Base-by-base conservation (phyloP, 768 basidiomycete species). In the Dentipellis sp. region DNA sequence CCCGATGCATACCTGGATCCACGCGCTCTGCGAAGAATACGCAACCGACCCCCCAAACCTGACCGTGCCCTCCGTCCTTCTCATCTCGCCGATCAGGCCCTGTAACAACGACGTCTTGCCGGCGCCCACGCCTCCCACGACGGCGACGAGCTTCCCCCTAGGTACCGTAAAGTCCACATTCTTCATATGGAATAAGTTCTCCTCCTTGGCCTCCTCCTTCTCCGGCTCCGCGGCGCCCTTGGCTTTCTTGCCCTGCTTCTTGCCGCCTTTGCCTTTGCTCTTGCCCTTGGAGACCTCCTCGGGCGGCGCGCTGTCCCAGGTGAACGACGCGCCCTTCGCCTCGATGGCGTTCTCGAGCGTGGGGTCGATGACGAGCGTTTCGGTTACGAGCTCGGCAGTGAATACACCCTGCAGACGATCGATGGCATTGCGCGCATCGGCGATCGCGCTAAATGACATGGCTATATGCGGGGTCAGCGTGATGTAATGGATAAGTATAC, bases 1-100 rank as follows among this genome's bases (percentile, higher is more conserved):
- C 59, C 16, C 2, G 47, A 3, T 10, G 53, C 54, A 1, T 56
- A 79, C 83, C 69, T 93, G 90, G 56, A 97, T 94, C 92, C 93
- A 97, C 10, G 93, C 86, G 46, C 77, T 84, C 66, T 97, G 94
- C 14, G 86, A 83, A 62, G 89, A 94, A 67, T 94, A 91, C 0
- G 83, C 84, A 10, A 92, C 79, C 10, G 80, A 78, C 0, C 87
- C 90, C 56, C 89, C 86, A 63, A 93, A 89, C 35, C 72, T 75
- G 39, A 90, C 79, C 9, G 70, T 77, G 2, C 91, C 91, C 11
- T 71, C 66, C 0, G 80, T 83, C 60, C 76, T 75, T 56, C 85
- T 75, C 92, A 94, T 94, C 68, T 94, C 92, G 2, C 88, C 88
- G 56, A 89, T 82, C 34, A 91, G 64, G 8, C 82, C 88, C 60